Evolutionary conservation across 208 protist species (phyloP).

Genomic region (Leishmania lainsoni): DNA sequence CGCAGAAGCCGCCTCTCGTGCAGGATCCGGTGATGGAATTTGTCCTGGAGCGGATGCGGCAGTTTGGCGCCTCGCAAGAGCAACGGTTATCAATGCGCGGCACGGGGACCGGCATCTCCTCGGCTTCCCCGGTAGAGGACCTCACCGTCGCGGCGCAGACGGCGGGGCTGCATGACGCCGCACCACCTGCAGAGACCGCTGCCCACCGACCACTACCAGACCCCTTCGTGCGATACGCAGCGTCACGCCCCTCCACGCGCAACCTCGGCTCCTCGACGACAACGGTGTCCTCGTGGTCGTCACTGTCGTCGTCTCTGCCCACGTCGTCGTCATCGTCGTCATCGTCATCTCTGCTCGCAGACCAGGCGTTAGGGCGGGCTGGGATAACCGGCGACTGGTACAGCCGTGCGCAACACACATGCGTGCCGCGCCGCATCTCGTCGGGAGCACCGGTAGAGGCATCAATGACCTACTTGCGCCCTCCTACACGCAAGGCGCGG

Average conservation of each 20-base stretch:
- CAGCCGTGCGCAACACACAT: not conserved
- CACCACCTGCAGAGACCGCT: not conserved
- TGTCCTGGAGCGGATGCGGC: conserved; percentile 78
- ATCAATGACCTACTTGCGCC: not conserved
- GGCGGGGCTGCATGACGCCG: not conserved
- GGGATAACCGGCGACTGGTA: not conserved
- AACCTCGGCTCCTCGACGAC: conserved; percentile 22
- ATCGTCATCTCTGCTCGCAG: conserved; percentile 8
- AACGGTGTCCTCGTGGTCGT: conserved; percentile 7
- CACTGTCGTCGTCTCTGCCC: not conserved
- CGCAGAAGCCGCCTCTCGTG: conserved; percentile 14
- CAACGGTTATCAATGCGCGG: conserved; percentile 3
- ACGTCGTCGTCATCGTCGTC: conserved; percentile 9
- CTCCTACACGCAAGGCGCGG: conserved; percentile 10
- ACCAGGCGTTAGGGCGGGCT: not conserved
- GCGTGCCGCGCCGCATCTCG: not conserved
- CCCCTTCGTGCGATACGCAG: not conserved
- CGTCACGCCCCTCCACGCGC: conserved; percentile 24
- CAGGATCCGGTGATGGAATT: conserved; percentile 73
- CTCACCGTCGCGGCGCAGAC: conserved; percentile 31
- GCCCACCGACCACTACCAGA: not conserved
- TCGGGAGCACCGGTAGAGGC: not conserved
- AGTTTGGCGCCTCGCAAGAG: conserved; percentile 37
- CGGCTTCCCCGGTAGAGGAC: conserved; percentile 3
- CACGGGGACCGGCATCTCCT: not conserved